These are phyloP conservation scores for Trichocladium uniseriatum DNA, from an alignment of 495 filamentous ascomycete species.

Conservation along the genomic window DNA sequence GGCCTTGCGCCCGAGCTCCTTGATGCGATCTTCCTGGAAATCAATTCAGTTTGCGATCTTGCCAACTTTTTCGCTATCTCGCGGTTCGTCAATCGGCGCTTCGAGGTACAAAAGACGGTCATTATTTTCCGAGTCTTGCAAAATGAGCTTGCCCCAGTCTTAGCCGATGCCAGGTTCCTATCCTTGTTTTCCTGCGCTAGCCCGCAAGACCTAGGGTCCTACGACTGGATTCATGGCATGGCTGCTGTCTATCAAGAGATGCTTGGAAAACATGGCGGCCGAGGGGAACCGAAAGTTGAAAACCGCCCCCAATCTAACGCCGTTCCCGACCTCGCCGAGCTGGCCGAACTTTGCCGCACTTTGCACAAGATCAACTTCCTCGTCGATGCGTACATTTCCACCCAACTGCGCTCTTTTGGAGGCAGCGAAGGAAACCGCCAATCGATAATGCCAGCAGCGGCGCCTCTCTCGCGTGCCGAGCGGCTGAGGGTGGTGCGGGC, in stretches of 20 bases:
- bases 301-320: too few species aligned
- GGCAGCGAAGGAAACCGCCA: too few species aligned
- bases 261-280: background rate
- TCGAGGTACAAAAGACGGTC: background rate
- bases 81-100: background rate
- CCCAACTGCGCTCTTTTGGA: background rate
- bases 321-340: background rate
- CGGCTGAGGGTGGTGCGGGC: slow-evolving; percentile 3
- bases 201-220: background rate
- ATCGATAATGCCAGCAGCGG: background rate
- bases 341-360: slow-evolving; percentile 1
- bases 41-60: slow-evolving; percentile 1
- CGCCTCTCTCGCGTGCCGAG: background rate
- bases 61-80: background rate
- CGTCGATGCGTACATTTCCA: background rate
- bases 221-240: slow-evolving; percentile 1
- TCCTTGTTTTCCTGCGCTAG: background rate
- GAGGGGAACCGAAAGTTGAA: background rate
- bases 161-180: slow-evolving; percentile 6
- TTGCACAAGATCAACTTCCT: background rate
- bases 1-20: too few species aligned
- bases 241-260: slow-evolving; percentile 1
- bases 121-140: slow-evolving; percentile 4
- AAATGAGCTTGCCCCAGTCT: slow-evolving; percentile 4
- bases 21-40: background rate